Conservation (phyloP, 2,329 filamentous ascomycete genomes). For the Fusarium sp. region DNA sequence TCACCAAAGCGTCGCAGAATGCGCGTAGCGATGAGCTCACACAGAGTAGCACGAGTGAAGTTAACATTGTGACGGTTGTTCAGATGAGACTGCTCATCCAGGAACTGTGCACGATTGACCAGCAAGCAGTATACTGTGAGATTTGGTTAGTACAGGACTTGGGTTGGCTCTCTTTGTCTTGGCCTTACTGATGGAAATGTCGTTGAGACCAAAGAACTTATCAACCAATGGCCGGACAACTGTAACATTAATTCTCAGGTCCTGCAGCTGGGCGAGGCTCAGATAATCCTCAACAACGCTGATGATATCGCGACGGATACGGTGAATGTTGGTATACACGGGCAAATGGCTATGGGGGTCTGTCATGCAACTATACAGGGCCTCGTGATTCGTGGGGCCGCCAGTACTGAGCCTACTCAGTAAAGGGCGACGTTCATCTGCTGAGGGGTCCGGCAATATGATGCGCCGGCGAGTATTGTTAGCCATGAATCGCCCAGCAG, state of each 20-base stretch:
- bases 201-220: conserved; percentile 80
- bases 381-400: conserved; percentile 45
- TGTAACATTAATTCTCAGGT: conserved; percentile 83
- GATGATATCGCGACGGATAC: conserved; percentile 72
- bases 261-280: conserved; percentile 80
- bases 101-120: conserved; percentile 83
- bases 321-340: conserved; percentile 82
- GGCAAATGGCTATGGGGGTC: conserved; percentile 73
- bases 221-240: conserved; percentile 87
- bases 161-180: background rate
- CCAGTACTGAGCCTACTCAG: conserved; percentile 50
- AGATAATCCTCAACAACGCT: conserved; percentile 72
- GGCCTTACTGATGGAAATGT: conserved; percentile 77
- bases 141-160: conserved; percentile 12
- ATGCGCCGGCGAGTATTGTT: conserved; percentile 47
- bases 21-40: conserved; percentile 82
- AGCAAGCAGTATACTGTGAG: conserved; percentile 80
- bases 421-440: conserved; percentile 52
- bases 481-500: conserved; percentile 37
- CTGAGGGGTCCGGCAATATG: conserved; percentile 45
- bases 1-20: conserved; percentile 83
- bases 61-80: conserved; percentile 85
- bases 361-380: conserved; percentile 64
- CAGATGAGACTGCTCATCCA: conserved; percentile 80
- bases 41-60: conserved; percentile 79